Base-by-base conservation (phyloP, 1,284 basidiomycete genomes). In the Ceratorhiza oryzae-sativae region DNA sequence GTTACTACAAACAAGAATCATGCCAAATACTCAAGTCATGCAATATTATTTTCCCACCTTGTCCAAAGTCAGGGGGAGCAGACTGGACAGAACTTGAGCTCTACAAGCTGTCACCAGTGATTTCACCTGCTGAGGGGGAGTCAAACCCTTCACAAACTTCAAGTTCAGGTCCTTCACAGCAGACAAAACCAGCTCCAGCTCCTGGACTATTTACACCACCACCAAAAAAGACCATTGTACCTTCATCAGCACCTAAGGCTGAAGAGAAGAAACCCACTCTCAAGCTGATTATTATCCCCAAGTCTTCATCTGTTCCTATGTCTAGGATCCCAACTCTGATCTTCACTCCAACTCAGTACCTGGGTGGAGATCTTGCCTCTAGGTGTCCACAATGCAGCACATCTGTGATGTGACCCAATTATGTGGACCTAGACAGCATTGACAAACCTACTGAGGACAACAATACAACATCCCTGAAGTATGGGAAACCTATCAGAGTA, bases 51-150 rank as follows among this genome's bases (percentile, higher is more conserved):
- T 59, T 59, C 23, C 18, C 23, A 5, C 34, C 56, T 3, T 20
- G 13, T 49, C 46, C 46, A 49, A 20, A 20, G 18, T 49, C 46
- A 49, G 46, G 46, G 46, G 46, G 46, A 49, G 46, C 9, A 9
- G 46, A 49, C 46, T 18, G n/a, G 46, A 23, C 18, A n/a, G 18
- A 49, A 18, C 46, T 20, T 20, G n/a, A 49, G 46, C 46, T 49
- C 18, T 23, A 49, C 36, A 13, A 39, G 36, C 36, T 39, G 36
- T 39, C 36, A 23, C 46, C 46, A 49, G 46, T 20, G n/a, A 49
- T 23, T 49, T 49, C 46, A 9, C 46, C 46, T 49, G 46, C 46
- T 49, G 46, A 49, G 46, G 46, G 46, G 46, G 46, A 49, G 46
- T 23, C n/a, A 27, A 27, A 51, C n/a, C n/a, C 49, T 18, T 49